Evolutionary conservation across 352 stramenopile species (phyloP), one percentile per base, ranked within the genome.

Genomic region (Phytophthora niederhauseri): DNA sequence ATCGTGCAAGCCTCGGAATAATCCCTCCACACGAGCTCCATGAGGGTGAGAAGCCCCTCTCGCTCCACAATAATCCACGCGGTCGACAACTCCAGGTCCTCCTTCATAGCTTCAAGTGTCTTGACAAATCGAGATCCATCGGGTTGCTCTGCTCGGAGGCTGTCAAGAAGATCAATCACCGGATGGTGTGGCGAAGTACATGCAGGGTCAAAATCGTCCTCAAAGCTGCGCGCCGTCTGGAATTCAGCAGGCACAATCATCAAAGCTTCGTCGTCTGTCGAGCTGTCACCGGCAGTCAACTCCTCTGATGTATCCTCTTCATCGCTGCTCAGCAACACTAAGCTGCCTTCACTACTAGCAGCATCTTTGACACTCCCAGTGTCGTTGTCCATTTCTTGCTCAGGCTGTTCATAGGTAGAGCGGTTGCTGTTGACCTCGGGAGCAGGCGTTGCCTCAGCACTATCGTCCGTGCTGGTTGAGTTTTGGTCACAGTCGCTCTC

Each of bases 331-430:
- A 60, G 20, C 12, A 63, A 9, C 31, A 54, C 36, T 28, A 22
- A 3, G n/a, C 43, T 70, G 15, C 58, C 50, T 20, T 73, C 63
- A 9, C 53, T 41, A 24, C 6, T 12, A 38, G 46, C 45, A 60
- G 6, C 46, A 11, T 20, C 20, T 64, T 70, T 68, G 17, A 67
- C 26, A 31, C 49, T 69, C 2, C 24, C 50, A 34, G 46, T 56
- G 20, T 70, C 59, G 56, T 64, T 61, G 41, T 84, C 76, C 15
- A 83, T 72, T 64, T 87, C 79, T 48, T 75, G 79, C 45, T 87
- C 79, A 1, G 79, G 79, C 36, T 87, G 76, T 5, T 81, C 66
- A 15, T 77, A 38, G 0, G 34, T 36, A 31, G 55, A 68, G 20
- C 50, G 45, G 8, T 64, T 72, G n/a, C 69, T 77, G 49, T 60